A percentile compares a stretch with the other conserved stretches of the same genome.
Evolutionary conservation across 352 stramenopile genomes (phyloP).

Genomic region (Phytophthora podocarpi): DNA sequence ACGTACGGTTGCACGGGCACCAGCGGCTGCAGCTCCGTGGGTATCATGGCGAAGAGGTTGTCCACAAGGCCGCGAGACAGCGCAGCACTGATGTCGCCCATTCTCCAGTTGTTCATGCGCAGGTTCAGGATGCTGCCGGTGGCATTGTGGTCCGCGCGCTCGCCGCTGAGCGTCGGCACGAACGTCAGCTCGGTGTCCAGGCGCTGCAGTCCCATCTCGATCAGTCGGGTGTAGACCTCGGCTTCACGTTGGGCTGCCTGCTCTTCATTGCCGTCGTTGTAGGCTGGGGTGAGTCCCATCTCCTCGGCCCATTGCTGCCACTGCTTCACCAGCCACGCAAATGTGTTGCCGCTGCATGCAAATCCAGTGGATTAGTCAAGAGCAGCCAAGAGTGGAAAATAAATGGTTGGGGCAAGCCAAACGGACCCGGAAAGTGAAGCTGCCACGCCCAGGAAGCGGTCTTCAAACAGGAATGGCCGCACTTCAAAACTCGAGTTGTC

Average conservation of each 20-base stretch:
- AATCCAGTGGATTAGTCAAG: too few species aligned
- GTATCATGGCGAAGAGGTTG: slow-evolving; percentile 79
- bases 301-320: slow-evolving; percentile 62
- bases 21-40: slow-evolving; percentile 45
- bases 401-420: too few species aligned
- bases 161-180: slow-evolving; percentile 69
- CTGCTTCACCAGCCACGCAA: slow-evolving; percentile 66
- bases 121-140: slow-evolving; percentile 55
- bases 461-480: slow-evolving; percentile 63
- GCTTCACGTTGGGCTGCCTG: slow-evolving; percentile 24
- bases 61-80: slow-evolving; percentile 68
- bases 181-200: slow-evolving; percentile 62
- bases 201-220: slow-evolving; percentile 50
- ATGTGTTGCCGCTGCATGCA: slow-evolving; percentile 62
- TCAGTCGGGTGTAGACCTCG: slow-evolving; percentile 54
- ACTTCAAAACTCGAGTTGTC: slow-evolving; percentile 65
- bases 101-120: slow-evolving; percentile 64
- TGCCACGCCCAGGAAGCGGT: slow-evolving; percentile 69
- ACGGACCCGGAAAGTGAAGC: slow-evolving; percentile 74
- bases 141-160: slow-evolving; percentile 49
- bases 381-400: too few species aligned
- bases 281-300: slow-evolving; percentile 30
- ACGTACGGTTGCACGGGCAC: slow-evolving; percentile 50
- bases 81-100: slow-evolving; percentile 76
- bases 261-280: slow-evolving; percentile 16